phyloP scores from a whole-genome alignment of 2,329 filamentous ascomycete genomes.

The Hypocreales sp. region DNA sequence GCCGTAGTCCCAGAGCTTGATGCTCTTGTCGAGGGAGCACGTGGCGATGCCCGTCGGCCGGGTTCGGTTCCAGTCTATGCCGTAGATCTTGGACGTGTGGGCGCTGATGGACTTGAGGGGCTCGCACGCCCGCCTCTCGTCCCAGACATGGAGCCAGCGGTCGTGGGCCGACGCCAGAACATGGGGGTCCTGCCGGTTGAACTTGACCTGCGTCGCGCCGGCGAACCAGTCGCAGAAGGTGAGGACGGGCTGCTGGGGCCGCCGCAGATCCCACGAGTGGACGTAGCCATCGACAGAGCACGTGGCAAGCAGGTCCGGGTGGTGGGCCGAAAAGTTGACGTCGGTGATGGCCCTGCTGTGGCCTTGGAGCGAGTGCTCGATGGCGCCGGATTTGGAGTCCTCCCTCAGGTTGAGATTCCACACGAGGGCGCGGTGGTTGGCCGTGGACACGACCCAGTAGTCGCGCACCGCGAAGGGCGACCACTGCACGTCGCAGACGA shows the following conservation, averaged over 20 bases:
- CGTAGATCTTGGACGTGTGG: conserved; percentile 87
- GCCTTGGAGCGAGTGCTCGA: conserved; percentile 77
- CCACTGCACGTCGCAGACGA: conserved; percentile 94
- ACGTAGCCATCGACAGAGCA: conserved; percentile 90
- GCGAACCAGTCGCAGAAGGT: conserved; percentile 89
- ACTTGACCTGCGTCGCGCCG: conserved; percentile 89
- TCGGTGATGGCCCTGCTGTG: conserved; percentile 82
- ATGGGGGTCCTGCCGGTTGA: conserved; percentile 75
- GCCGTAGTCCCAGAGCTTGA: conserved; percentile 81
- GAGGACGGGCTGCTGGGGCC: conserved; percentile 55
- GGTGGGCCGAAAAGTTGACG: conserved; percentile 89
- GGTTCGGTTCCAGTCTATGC: conserved; percentile 83
- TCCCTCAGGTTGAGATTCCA: conserved; percentile 79
- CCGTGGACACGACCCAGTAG: conserved; percentile 88
- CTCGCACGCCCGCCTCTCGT: conserved; percentile 62
- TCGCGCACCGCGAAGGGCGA: conserved; percentile 80
- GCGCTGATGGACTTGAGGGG: conserved; percentile 76
- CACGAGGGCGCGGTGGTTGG: conserved; percentile 84
- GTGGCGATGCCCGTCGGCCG: conserved; percentile 60
- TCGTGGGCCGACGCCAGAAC: conserved; percentile 86
- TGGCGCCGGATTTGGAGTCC: conserved; percentile 52
- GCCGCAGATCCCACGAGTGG: conserved; percentile 79
- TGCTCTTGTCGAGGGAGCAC: conserved; percentile 80
- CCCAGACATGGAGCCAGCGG: conserved; percentile 77
- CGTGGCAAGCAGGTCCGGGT: conserved; percentile 77